phyloP scores from a whole-genome alignment of 305 asterid species.

The Solanum hybrid region DNA sequence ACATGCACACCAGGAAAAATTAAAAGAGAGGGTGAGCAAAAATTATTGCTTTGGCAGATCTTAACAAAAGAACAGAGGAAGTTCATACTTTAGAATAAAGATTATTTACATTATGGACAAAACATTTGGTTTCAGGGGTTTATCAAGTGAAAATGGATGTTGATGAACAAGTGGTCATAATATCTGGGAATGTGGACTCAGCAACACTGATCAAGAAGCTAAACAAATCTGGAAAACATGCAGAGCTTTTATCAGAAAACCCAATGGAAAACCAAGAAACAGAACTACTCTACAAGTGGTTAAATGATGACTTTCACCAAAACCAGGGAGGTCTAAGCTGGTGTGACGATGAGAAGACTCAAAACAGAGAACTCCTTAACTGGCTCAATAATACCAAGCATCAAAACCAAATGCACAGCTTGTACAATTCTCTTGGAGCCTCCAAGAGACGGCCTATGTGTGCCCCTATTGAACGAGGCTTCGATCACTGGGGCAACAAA shows the following conservation, averaged over 20 bases:
- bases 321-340: not conserved
- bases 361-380: not conserved
- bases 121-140: constrained; percentile 42
- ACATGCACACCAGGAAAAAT: not conserved
- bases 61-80: not conserved
- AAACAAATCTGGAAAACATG: constrained; percentile 62
- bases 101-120: not conserved
- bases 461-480: constrained; percentile 3
- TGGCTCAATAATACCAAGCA: constrained; percentile 17
- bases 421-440: constrained; percentile 4
- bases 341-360: not conserved
- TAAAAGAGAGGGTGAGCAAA: not conserved
- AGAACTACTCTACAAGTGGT: not conserved
- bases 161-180: constrained; percentile 48
- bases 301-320: not conserved
- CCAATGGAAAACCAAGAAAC: not conserved
- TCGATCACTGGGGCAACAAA: constrained; percentile 15
- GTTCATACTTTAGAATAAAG: not conserved
- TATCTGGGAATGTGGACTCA: constrained; percentile 54
- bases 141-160: constrained; percentile 48
- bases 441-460: constrained; percentile 1
- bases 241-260: constrained; percentile 40
- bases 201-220: constrained; percentile 43
- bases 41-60: not conserved
- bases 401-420: constrained; percentile 16